Base-by-base conservation (phyloP, 2,329 filamentous ascomycete genomes). In the Fusarium pseudocircinatum region DNA sequence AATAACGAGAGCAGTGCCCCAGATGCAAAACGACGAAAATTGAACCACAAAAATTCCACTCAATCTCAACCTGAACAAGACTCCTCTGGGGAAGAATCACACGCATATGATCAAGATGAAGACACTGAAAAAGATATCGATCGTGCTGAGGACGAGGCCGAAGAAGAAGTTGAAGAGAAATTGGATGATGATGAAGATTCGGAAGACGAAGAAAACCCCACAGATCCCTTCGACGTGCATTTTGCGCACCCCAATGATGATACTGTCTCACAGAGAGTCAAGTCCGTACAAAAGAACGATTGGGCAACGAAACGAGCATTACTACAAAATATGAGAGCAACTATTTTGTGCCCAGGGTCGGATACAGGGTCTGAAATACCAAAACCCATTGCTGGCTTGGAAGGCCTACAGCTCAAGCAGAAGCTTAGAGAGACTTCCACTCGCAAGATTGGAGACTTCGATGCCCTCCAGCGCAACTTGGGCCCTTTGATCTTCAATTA, bases 151-250 rank as follows among this genome's bases (percentile, higher is more conserved):
- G 80, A 81, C 8, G 79, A 75, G 15, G 63, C 64, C 6, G 75
- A 78, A 16, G 80, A 81, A 9, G 77, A 77, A 46, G 69, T 62
- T 6, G 79, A 80, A 22, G 80, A 81, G 11, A 68, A 78, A 32
- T 49, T 69, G n/a, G 73, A 82, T 7, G 64, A 66, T 12, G 68
- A 83, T 20, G 67, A 71, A 0, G 81, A 84, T 15, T 87, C 87
- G 26, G 85, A 86, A 54, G 87, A 89, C 47, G 85, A 88, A 20
- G 85, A 87, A 53, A 85, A 90, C 71, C 80, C 84, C 34, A 83
- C 82, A 4, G 93, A 97, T 80, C 92, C 94, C 1, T 98, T 97
- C 78, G 93, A 96, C 72, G 83, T 85, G 13, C 96, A 98, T 82
- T 97, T 97, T 79, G 89, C 90, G 39, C 86, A 86, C 46, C 90